phyloP scores from a whole-genome alignment of 345 rosid genomes.

The Salix koriyanagi region DNA sequence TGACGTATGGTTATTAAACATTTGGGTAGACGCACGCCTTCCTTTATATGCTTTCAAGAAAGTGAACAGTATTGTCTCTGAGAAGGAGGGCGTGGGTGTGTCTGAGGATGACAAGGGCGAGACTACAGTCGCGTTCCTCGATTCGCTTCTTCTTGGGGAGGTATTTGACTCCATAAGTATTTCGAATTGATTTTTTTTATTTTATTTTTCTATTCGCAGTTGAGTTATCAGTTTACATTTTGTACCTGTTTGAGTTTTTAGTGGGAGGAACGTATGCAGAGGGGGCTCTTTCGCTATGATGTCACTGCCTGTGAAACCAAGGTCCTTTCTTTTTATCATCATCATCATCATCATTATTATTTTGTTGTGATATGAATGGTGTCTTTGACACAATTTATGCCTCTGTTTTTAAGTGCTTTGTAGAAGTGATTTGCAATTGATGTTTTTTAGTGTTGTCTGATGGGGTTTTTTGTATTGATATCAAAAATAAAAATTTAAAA shows the following conservation, averaged over 20 bases:
- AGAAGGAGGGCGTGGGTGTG: constrained; percentile 16
- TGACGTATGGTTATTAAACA: not conserved
- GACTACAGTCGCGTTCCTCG: constrained; percentile 62
- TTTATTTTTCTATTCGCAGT: not conserved
- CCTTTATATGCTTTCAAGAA: constrained; percentile 72
- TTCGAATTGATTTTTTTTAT: not conserved
- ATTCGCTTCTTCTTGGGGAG: constrained; percentile 76
- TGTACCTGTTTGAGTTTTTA: constrained; percentile 19
- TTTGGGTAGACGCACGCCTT: constrained; percentile 54
- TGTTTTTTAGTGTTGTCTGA: too few species aligned
- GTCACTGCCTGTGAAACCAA: constrained; percentile 95
- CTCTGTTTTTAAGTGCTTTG: too few species aligned
- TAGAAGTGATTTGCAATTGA: too few species aligned
- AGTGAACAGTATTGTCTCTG: constrained; percentile 24
- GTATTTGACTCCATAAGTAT: constrained; percentile 32
- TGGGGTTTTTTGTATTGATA: too few species aligned
- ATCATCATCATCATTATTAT: not conserved
- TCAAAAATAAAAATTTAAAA: too few species aligned
- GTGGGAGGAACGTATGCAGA: constrained; percentile 95
- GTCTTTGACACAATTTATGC: too few species aligned
- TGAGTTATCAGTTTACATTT: not conserved
- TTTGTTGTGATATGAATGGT: not conserved
- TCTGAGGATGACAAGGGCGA: constrained; percentile 27
- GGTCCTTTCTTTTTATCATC: constrained; percentile 27
- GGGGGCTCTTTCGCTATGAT: constrained; percentile 92